Conservation (phyloP, 2,329 filamentous ascomycete genomes). For the Drechslera avenae region DNA sequence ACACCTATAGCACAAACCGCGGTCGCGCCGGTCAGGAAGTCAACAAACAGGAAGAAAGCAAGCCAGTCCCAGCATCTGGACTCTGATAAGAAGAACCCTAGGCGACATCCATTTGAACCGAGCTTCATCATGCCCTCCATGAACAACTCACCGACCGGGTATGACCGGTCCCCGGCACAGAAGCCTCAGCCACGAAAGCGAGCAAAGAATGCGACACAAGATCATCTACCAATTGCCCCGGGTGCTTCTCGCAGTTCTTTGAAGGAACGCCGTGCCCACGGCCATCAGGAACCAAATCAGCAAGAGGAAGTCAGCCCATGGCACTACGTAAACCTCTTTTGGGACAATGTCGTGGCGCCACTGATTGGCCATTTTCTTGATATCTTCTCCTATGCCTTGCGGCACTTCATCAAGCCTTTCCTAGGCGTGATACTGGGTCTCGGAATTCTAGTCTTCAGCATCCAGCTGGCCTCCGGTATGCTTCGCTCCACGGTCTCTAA, state of each 20-base stretch:
- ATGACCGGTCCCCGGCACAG: constrained; percentile 14
- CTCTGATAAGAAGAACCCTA: constrained; percentile 15
- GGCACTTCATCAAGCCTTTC: constrained; percentile 65
- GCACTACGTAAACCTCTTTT: constrained; percentile 37
- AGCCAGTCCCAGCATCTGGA: constrained; percentile 20
- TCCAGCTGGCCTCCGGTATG: constrained; percentile 62
- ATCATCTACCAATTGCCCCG: not conserved
- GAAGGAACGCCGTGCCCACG: constrained; percentile 2
- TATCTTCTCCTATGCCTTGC: constrained; percentile 64
- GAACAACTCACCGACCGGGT: constrained; percentile 22
- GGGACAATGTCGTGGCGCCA: constrained; percentile 42
- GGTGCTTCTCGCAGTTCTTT: constrained; percentile 7
- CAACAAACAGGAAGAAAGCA: constrained; percentile 8
- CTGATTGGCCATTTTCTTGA: constrained; percentile 58
- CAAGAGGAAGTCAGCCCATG: constrained; percentile 25
- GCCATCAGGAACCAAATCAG: not conserved
- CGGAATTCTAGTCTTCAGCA: constrained; percentile 59
- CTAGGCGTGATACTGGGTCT: constrained; percentile 62
- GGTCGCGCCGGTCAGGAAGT: constrained; percentile 19
- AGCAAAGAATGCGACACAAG: not conserved
- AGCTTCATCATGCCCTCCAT: constrained; percentile 52
- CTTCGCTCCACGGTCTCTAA: constrained; percentile 66
- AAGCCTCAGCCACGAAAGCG: constrained; percentile 7
- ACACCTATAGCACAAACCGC: constrained; percentile 11
- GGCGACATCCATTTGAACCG: constrained; percentile 39